Evolutionary conservation across 2,329 filamentous ascomycete genomes (phyloP).

Genomic region (Venturia effusa): DNA sequence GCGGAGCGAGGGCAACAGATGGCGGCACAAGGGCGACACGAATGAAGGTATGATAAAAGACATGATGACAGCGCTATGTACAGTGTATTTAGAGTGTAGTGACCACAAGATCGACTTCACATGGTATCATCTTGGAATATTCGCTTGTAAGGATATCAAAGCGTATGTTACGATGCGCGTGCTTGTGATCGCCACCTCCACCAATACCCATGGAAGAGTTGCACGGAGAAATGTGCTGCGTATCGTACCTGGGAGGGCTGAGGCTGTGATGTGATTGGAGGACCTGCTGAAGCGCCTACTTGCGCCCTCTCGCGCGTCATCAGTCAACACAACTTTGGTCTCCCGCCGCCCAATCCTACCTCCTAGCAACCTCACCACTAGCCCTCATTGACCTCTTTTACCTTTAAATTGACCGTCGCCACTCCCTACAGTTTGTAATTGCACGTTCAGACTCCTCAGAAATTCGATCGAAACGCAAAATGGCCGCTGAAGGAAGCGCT

Average conservation of each 20-base stretch:
- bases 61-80: background rate
- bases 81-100: background rate
- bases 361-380: background rate
- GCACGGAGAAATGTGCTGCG: too few relatives aligned
- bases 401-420: background rate
- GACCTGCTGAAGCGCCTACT: too few relatives aligned
- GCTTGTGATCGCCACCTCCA: background rate
- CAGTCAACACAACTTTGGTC: background rate
- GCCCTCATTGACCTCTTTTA: background rate
- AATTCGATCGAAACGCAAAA: background rate
- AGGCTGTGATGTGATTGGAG: background rate
- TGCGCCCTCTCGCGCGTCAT: background rate
- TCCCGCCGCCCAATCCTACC: background rate
- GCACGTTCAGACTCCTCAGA: background rate
- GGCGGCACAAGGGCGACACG: background rate
- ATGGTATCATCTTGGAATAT: too few relatives aligned
- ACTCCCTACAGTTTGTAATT: background rate
- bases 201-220: background rate
- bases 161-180: too few relatives aligned
- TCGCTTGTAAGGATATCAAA: too few relatives aligned
- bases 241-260: background rate
- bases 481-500: constrained; percentile 29
- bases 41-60: background rate
- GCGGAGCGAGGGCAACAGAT: too few relatives aligned
- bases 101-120: background rate